A percentile compares a stretch with the other conserved stretches of the same genome.
phyloP scores from a whole-genome alignment of 257 asterid genomes.

The Solanum peruvianum region DNA sequence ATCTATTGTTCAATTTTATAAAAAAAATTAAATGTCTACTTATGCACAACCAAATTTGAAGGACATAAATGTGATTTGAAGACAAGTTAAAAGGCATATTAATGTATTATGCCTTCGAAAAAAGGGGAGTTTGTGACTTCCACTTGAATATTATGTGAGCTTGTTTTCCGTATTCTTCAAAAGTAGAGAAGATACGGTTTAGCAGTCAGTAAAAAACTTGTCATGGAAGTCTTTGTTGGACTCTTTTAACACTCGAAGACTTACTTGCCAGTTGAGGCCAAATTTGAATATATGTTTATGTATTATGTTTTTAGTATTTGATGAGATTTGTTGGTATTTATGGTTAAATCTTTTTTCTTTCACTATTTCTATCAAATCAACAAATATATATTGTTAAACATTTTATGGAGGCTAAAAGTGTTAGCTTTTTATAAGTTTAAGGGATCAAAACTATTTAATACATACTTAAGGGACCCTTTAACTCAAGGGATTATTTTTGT shows the following conservation, averaged over 20 bases:
- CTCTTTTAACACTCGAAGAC: not conserved
- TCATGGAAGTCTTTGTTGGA: not conserved
- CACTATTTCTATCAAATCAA: not conserved
- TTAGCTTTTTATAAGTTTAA: not conserved
- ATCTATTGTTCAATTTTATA: no score
- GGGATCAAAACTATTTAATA: not conserved
- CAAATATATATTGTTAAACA: not conserved
- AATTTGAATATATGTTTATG: not conserved
- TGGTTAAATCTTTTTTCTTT: not conserved
- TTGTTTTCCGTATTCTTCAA: not conserved
- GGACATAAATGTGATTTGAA: no score
- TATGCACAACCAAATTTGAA: no score
- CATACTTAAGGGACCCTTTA: not conserved
- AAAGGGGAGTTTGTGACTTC: not conserved
- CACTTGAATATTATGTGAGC: not conserved
- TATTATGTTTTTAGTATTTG: not conserved
- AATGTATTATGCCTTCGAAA: no score
- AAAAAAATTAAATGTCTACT: no score
- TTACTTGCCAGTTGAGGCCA: not conserved
- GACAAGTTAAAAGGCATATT: no score
- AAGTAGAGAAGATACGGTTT: no score
- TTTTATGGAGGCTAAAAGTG: not conserved
- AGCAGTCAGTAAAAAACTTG: not conserved
- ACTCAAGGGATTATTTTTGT: not conserved
- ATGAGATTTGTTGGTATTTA: not conserved